These are phyloP conservation scores for Rhodofomes roseus DNA, from an alignment of 1,284 basidiomycete genomes.

Conservation along the genomic window DNA sequence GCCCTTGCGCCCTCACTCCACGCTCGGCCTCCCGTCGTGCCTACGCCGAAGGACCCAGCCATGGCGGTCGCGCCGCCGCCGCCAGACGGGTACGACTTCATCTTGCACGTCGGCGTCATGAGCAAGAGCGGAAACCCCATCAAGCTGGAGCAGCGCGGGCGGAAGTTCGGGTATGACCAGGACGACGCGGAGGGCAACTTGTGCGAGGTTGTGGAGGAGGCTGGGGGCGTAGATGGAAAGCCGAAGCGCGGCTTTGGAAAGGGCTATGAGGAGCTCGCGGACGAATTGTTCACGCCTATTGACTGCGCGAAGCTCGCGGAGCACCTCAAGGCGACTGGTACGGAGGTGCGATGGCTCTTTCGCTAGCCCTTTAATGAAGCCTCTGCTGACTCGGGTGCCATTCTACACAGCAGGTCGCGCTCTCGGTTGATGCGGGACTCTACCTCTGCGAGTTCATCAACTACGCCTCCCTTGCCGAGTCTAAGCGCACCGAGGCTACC, in stretches of 20 bases:
- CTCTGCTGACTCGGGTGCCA: neutral
- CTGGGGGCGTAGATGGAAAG: neutral
- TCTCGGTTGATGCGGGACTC: neutral
- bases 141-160: neutral
- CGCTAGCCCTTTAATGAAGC: too few relatives aligned
- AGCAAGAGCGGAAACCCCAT: neutral
- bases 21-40: neutral
- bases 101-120: neutral
- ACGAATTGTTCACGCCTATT: neutral
- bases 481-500: conserved; percentile 5
- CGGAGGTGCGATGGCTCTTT: neutral
- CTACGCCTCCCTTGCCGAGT: neutral
- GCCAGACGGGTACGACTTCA: neutral
- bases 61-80: neutral
- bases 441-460: neutral
- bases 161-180: neutral
- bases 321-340: neutral
- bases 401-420: neutral
- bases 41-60: neutral
- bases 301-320: neutral
- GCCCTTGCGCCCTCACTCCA: neutral
- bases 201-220: neutral
- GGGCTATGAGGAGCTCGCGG: neutral
- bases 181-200: neutral
- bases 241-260: neutral